A percentile compares a stretch with the other conserved stretches of the same genome.
Evolutionary conservation across 2,329 filamentous ascomycete genomes (phyloP).

Genomic region (Colletotrichum sp.): DNA sequence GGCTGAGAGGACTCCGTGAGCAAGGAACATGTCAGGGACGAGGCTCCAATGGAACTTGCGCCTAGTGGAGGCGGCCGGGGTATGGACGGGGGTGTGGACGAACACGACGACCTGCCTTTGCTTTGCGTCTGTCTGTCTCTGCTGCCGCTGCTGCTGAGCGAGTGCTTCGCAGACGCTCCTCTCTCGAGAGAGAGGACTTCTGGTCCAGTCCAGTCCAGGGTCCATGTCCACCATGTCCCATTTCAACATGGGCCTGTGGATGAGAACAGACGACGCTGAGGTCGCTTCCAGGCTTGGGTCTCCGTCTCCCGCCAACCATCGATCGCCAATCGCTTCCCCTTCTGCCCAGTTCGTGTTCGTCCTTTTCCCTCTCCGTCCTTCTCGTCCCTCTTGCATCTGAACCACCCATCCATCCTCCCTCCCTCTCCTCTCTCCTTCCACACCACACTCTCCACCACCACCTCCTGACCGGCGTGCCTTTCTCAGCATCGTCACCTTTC

Average conservation of each 20-base stretch:
- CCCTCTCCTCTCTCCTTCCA: conserved; percentile 8
- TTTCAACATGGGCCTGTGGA: conserved; percentile 5
- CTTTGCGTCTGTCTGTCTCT: background rate
- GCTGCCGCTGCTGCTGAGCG: background rate
- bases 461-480: conserved; percentile 23
- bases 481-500: conserved; percentile 23
- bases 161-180: background rate
- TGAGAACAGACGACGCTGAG: conserved; percentile 20
- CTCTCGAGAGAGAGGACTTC: background rate
- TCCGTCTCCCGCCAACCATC: conserved; percentile 22
- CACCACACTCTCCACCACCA: conserved; percentile 12
- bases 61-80: conserved; percentile 8
- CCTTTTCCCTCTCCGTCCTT: conserved; percentile 16
- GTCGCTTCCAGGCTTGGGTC: conserved; percentile 20
- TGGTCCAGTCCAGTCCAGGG: conserved; percentile 1
- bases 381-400: conserved; percentile 5
- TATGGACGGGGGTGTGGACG: background rate
- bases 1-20: conserved; percentile 7
- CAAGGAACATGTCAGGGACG: conserved; percentile 18
- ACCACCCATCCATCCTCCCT: conserved; percentile 3
- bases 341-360: conserved; percentile 19
- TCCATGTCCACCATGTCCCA: background rate
- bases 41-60: conserved; percentile 17
- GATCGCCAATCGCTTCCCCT: conserved; percentile 23
- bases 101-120: background rate